phyloP scores from a whole-genome alignment of 2,329 filamentous ascomycete genomes.

The Amylocarpus encephaloides region DNA sequence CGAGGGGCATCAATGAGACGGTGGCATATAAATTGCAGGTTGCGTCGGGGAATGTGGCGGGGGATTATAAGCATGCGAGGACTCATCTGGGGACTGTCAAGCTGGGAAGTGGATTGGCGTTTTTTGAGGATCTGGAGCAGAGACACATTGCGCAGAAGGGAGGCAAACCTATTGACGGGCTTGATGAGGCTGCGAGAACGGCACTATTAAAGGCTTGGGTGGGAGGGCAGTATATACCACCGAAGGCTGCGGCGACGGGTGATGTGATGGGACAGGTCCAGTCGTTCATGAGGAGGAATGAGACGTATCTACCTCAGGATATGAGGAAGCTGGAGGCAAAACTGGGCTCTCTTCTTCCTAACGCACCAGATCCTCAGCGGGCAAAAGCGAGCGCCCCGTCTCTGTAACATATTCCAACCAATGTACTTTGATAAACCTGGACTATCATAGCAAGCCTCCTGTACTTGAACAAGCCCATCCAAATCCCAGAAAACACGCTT shows the following conservation, averaged over 20 bases:
- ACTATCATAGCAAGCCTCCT: no score
- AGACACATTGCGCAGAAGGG: slow-evolving; percentile 12
- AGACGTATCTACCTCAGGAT: slow-evolving; percentile 29
- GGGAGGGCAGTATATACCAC: slow-evolving; percentile 27
- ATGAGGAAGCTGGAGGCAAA: slow-evolving; percentile 26
- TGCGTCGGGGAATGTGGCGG: slow-evolving; percentile 19
- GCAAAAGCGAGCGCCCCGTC: slow-evolving; percentile 1
- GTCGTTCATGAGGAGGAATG: slow-evolving; percentile 25
- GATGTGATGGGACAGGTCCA: slow-evolving; percentile 23
- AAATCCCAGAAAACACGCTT: no score
- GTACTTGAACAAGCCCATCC: no score
- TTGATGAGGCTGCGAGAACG: slow-evolving; percentile 17
- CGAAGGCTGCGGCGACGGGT: slow-evolving; percentile 14
- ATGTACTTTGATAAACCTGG: background rate
- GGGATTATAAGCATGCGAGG: slow-evolving; percentile 9
- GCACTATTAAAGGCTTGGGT: slow-evolving; percentile 24
- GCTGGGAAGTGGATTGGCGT: slow-evolving; percentile 16
- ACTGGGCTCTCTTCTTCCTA: slow-evolving; percentile 24
- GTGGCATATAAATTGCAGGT: slow-evolving; percentile 25
- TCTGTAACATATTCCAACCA: background rate
- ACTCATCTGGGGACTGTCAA: slow-evolving; percentile 19
- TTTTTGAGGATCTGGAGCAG: slow-evolving; percentile 26
- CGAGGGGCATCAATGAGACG: slow-evolving; percentile 21
- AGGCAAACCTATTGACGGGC: slow-evolving; percentile 4
- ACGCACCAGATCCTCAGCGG: background rate